phyloP scores from a whole-genome alignment of 495 filamentous ascomycete species.

The Jackrogersella multiformis region DNA sequence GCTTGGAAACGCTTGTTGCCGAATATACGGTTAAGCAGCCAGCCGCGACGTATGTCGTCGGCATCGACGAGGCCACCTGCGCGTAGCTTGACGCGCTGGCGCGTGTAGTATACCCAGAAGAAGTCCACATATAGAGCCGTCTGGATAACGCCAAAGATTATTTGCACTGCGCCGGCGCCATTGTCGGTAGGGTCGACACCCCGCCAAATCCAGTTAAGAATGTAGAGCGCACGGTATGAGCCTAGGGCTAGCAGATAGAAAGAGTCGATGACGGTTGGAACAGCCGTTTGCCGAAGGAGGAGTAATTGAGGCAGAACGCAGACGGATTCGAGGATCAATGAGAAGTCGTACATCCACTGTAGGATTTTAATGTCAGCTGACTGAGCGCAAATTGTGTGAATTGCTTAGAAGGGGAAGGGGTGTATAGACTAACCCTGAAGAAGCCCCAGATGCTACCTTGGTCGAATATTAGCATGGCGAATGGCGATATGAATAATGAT shows the following conservation, averaged over 20 bases:
- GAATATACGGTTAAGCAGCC: constrained; percentile 69
- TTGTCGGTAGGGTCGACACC: constrained; percentile 63
- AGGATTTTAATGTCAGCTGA: constrained; percentile 4
- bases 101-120: constrained; percentile 93
- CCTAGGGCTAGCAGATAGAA: constrained; percentile 92
- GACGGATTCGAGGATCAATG: constrained; percentile 87
- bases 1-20: constrained; percentile 57
- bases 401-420: not conserved
- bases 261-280: constrained; percentile 95
- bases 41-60: constrained; percentile 85
- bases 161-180: constrained; percentile 73
- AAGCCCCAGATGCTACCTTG: constrained; percentile 54
- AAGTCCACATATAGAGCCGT: constrained; percentile 94
- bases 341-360: constrained; percentile 84
- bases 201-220: constrained; percentile 89
- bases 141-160: constrained; percentile 89
- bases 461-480: constrained; percentile 71
- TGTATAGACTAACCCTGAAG: constrained; percentile 60
- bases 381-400: not conserved
- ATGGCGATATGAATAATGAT: constrained; percentile 68
- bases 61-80: constrained; percentile 92
- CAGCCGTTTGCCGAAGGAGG: constrained; percentile 89
- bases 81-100: constrained; percentile 93
- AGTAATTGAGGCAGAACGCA: constrained; percentile 91
- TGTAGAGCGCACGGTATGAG: constrained; percentile 88